phyloP scores from a whole-genome alignment of 768 basidiomycete species.

The Phaffia tasmanica region DNA sequence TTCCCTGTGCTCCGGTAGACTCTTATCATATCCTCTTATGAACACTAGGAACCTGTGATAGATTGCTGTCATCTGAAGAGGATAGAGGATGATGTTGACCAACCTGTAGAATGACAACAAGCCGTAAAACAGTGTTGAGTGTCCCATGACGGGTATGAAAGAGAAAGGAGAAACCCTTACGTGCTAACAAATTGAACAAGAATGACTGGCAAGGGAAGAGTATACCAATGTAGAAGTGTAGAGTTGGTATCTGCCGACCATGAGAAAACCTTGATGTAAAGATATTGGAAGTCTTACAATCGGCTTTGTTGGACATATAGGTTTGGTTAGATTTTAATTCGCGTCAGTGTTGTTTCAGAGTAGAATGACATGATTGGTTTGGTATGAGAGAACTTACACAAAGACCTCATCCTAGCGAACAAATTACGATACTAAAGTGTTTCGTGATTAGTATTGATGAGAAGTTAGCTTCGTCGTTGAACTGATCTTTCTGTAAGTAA shows the following conservation, averaged over 20 bases:
- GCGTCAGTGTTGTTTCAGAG: too few species aligned
- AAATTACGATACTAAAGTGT: slow-evolving; percentile 18
- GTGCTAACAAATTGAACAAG: slow-evolving; percentile 14
- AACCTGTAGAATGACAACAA: slow-evolving; percentile 34
- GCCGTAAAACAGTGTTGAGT: slow-evolving; percentile 37
- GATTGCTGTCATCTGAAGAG: slow-evolving; percentile 39
- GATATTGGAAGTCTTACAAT: slow-evolving; percentile 17
- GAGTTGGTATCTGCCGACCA: slow-evolving; percentile 26
- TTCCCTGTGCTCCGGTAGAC: slow-evolving; percentile 40
- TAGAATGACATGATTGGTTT: too few species aligned
- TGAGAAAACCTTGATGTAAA: slow-evolving; percentile 15
- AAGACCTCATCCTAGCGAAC: slow-evolving; percentile 16
- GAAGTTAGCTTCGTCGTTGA: neutral
- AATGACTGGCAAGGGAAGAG: slow-evolving; percentile 35
- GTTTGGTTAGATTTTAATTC: too few species aligned
- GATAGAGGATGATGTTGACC: slow-evolving; percentile 39
- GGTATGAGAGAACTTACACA: too few species aligned
- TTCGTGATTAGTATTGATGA: neutral
- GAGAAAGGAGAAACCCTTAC: too few species aligned
- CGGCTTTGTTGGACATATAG: neutral
- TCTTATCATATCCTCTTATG: slow-evolving; percentile 35
- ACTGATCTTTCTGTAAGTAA: neutral
- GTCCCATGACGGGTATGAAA: too few species aligned
- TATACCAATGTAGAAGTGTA: slow-evolving; percentile 34
- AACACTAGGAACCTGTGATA: slow-evolving; percentile 37